Evolutionary conservation across 495 filamentous ascomycete genomes (phyloP), one percentile per base, ranked within the genome.

Genomic region (Lophiostoma macrostomum): DNA sequence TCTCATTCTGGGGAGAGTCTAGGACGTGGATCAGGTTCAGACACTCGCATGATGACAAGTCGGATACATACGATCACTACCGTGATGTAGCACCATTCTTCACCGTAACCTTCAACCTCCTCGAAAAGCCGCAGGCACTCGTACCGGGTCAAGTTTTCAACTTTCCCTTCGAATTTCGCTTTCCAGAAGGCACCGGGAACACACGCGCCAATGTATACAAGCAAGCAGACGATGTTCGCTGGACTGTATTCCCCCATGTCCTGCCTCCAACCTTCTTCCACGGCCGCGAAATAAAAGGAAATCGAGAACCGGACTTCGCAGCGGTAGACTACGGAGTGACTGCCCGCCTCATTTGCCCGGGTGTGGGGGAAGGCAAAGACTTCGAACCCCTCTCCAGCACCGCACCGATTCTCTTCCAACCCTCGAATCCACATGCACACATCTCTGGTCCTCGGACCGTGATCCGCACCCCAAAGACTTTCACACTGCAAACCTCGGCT

Each of bases 211-310:
- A 27, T 3, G 29, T 27, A 25, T 61, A 61, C 46, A 22, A 61
- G 27, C 6, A 51, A 6, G 16, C 43, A 18, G 13, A 34, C 8
- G 39, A 56, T 27, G 20, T 5, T 8, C 20, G 25, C 12, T 61
- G 29, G 24, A 56, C 31, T 3, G 28, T 45, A 7, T 5, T 13
- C 14, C 50, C 50, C 1, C 57, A 61, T 25, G 3, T 19, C 28
- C 50, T 61, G 4, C 57, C 57, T 5, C 57, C 57, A 1, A 61
- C 50, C 7, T 61, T 61, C 25, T 32, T 38, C n/a, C 22, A 13
- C 24, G 50, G 44, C 0, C 1, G 25, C 6, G 5, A 23, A 10
- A 11, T 6, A 10, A 41, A 45, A 24, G n/a, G n/a, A n/a, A n/a
- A n/a, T n/a, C n/a, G n/a, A n/a, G 0, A 7, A 2, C 50, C 51